These are phyloP conservation scores for Elsinoe necatrix DNA, from an alignment of 2,329 filamentous ascomycete genomes.

Conservation along the genomic window DNA sequence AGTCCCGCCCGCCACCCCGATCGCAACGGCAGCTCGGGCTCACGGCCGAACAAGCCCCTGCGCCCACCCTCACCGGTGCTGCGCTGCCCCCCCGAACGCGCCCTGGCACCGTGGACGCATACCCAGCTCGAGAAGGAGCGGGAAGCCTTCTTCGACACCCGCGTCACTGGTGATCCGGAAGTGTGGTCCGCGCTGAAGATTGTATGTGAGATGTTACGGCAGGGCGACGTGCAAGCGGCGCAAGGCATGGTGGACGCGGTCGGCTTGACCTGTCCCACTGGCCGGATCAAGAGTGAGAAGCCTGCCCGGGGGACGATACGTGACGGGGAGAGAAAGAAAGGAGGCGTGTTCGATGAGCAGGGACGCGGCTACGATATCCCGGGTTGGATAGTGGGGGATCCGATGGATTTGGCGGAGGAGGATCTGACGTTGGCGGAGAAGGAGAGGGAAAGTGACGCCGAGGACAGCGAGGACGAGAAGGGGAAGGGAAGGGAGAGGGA, in stretches of 20 bases:
- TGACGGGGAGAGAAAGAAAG: constrained; percentile 22
- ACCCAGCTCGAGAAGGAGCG: constrained; percentile 61
- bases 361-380: constrained; percentile 38
- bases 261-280: constrained; percentile 44
- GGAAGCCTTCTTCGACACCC: constrained; percentile 80
- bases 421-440: constrained; percentile 19
- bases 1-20: constrained; percentile 3
- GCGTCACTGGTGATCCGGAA: constrained; percentile 67
- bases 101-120: constrained; percentile 57
- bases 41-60: constrained; percentile 25
- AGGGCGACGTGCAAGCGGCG: constrained; percentile 44
- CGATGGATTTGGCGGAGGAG: constrained; percentile 32
- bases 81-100: constrained; percentile 17
- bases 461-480: constrained; percentile 25
- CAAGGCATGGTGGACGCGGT: constrained; percentile 74
- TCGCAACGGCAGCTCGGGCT: constrained; percentile 5
- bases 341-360: constrained; percentile 37
- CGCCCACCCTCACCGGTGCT: constrained; percentile 21
- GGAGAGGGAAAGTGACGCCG: constrained; percentile 26
- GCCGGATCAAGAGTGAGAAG: constrained; percentile 24
- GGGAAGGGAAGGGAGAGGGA: constrained; percentile 29
- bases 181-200: constrained; percentile 70
- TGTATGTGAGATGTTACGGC: constrained; percentile 60
- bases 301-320: constrained; percentile 13
- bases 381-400: constrained; percentile 39